Base-by-base conservation (phyloP, 225 moss, liverwort and hornwort species). In the Neckera pumila region DNA sequence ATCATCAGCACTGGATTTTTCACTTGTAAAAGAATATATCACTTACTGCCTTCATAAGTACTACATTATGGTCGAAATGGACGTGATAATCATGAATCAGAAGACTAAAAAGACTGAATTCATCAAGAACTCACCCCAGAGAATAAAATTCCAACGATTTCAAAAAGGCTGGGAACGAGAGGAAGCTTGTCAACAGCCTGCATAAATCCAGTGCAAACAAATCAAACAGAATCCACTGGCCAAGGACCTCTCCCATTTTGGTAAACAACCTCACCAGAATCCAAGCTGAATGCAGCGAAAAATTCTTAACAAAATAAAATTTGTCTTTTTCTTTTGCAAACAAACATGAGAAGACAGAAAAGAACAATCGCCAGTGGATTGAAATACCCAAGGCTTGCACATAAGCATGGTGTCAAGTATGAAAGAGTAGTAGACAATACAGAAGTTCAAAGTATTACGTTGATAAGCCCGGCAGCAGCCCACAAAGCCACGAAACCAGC, bases 131-230 rank as follows among this genome's bases (percentile, higher is more conserved):
- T 94, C 85, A 98, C 98, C 93, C 97, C 98, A 53, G 97, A 94
- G 89, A 91, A 98, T 84, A 96, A 89, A 88, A 98, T 95, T 76
- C 98, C 98, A 67, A 98, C 93, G 30, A 97, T 66, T 90, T 98
- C 98, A 84, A 98, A 93, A 85, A 95, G 84, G 87, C 81, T 87
- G 60, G 97, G 93, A 84, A 98, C 87, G 64, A 97, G 86, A 38
- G 96, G 98, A 65, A 98, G 95, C 85, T 91, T 98, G 67, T 98
- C 98, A 88, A 98, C 63, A 86, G 98, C 97, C 98, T 98, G 96
- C 91, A 87, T 20, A 19, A 43, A 76, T 87, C 59, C 90, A 87
- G 62, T 60, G 51, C 80, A 63, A 67, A 82, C n/a, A 66, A 58
- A 64, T 89, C 31, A 89, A 42, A 71, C 14, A 70, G 9, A 58